Conservation (phyloP, 306 rosid genomes). For the Casuarina cunninghamiana region DNA sequence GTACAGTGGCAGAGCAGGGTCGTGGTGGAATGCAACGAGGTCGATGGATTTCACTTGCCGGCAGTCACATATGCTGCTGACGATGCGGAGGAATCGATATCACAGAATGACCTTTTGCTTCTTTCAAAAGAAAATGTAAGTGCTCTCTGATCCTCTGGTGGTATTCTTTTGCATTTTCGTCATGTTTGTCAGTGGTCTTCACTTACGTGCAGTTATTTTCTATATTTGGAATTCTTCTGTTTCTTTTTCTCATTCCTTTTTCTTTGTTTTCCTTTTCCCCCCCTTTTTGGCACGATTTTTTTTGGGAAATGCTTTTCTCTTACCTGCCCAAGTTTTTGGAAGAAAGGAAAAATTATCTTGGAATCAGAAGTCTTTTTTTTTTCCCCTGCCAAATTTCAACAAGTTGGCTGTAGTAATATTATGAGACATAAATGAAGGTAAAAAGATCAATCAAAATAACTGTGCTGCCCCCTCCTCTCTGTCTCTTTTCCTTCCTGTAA, state of each 20-base stretch:
- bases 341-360: background rate
- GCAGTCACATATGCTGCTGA: conserved; percentile 42
- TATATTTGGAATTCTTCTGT: background rate
- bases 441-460: background rate
- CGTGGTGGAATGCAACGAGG: conserved; percentile 58
- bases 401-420: background rate
- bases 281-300: background rate
- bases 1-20: conserved; percentile 65
- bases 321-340: background rate
- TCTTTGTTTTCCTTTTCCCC: background rate
- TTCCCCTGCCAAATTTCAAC: background rate
- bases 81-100: conserved; percentile 46
- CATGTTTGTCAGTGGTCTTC: background rate
- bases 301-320: background rate
- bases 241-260: background rate
- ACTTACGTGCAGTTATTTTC: background rate
- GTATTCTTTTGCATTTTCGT: background rate
- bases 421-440: background rate
- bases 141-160: conserved; percentile 1
- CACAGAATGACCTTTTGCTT: conserved; percentile 78
- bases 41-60: conserved; percentile 70
- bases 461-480: background rate
- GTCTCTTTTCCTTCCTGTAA: background rate
- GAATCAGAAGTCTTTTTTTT: background rate
- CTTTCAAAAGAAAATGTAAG: conserved; percentile 74